A percentile compares a stretch with the other conserved stretches of the same genome.
Evolutionary conservation across 1,284 basidiomycete genomes (phyloP).

Genomic region (Pseudomicrostroma phylloplanum): DNA sequence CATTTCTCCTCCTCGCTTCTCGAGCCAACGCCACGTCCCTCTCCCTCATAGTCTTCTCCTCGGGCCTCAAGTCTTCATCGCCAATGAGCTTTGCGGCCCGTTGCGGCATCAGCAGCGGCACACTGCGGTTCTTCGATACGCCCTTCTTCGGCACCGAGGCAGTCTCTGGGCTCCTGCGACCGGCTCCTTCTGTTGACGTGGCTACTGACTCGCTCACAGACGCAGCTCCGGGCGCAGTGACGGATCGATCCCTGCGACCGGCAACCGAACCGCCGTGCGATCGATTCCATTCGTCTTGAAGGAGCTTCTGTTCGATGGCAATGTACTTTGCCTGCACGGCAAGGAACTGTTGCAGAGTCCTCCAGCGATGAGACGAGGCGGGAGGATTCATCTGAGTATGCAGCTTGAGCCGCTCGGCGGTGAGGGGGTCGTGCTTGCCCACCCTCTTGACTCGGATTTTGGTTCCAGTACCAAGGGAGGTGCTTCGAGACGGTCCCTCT

Average conservation of each 20-base stretch:
- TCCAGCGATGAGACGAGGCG: constrained; percentile 56
- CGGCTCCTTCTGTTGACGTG: not conserved
- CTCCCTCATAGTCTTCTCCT: constrained; percentile 29
- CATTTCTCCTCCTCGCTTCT: constrained; percentile 28
- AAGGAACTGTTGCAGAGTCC: constrained; percentile 55
- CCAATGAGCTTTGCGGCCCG: constrained; percentile 16
- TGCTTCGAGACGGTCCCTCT: not conserved
- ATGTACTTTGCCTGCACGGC: constrained; percentile 55
- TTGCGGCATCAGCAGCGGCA: constrained; percentile 16
- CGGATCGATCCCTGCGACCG: not conserved
- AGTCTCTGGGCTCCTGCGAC: not conserved
- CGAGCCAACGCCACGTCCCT: constrained; percentile 30
- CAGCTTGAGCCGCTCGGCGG: constrained; percentile 62
- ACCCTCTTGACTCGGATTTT: constrained; percentile 55
- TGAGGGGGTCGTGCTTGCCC: constrained; percentile 50
- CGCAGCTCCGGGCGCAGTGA: constrained; percentile 11
- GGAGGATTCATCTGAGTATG: constrained; percentile 69
- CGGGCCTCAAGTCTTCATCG: constrained; percentile 19
- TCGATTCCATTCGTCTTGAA: constrained; percentile 10
- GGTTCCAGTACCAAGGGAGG: constrained; percentile 29
- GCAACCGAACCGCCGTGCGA: not conserved
- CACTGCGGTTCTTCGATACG: constrained; percentile 19
- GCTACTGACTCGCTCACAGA: constrained; percentile 9
- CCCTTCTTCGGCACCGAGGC: not conserved
- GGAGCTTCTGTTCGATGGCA: constrained; percentile 51